Conservation (phyloP, 1,139 yeast species). For the Saccharomycopsis hybrid region DNA sequence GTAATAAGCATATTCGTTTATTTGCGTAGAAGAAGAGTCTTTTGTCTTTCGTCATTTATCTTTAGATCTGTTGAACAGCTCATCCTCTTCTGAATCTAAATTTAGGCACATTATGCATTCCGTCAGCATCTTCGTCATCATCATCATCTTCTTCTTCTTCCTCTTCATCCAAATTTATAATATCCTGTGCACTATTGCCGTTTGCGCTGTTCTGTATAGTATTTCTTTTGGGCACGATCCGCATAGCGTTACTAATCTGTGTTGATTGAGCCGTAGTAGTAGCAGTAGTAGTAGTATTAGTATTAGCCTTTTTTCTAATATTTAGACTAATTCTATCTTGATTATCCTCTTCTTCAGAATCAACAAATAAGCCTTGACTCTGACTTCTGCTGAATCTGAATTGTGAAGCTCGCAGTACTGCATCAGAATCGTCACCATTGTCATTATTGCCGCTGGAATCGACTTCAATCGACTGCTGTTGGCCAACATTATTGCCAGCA, state of each 20-base stretch:
- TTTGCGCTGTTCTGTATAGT: too few relatives aligned
- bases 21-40: too few relatives aligned
- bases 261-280: too few relatives aligned
- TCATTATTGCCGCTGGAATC: neutral
- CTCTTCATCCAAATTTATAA: neutral
- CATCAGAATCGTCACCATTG: neutral
- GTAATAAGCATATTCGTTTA: too few relatives aligned
- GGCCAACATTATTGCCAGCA: neutral
- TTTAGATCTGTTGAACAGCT: too few relatives aligned
- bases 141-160: neutral
- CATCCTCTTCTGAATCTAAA: neutral
- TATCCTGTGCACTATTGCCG: too few relatives aligned
- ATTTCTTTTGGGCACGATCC: too few relatives aligned
- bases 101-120: neutral
- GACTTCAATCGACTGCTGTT: neutral
- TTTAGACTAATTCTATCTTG: neutral
- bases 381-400: neutral
- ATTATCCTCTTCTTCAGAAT: neutral
- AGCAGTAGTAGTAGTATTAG: too few relatives aligned
- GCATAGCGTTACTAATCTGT: too few relatives aligned
- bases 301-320: too few relatives aligned
- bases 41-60: too few relatives aligned
- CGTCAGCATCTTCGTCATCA: neutral
- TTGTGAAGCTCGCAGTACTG: neutral
- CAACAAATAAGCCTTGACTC: neutral